Evolutionary conservation across 176 grass and related monocot genomes (phyloP).

Genomic region (Juncus inflexus): DNA sequence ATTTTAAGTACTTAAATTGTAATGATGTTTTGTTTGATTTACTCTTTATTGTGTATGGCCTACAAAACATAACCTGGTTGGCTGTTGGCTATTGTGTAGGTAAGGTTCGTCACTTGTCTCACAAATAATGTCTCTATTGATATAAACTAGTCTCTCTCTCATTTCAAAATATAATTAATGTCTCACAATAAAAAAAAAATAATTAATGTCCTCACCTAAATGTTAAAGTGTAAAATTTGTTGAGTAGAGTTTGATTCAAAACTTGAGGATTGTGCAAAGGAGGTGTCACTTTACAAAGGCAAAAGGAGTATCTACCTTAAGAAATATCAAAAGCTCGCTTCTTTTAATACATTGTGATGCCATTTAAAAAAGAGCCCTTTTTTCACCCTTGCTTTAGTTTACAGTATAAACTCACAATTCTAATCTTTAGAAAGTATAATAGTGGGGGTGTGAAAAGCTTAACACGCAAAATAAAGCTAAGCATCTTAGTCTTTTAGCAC

Average conservation of each 20-base stretch:
- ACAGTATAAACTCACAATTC: constrained; percentile 38
- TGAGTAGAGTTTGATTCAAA: constrained; percentile 33
- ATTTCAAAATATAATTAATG: too few species aligned
- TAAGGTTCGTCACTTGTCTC: too few species aligned
- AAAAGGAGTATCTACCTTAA: constrained; percentile 30
- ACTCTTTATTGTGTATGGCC: too few species aligned
- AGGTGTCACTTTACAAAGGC: constrained; percentile 31
- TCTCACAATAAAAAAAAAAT: too few species aligned
- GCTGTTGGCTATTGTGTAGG: too few species aligned
- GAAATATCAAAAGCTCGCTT: constrained; percentile 49
- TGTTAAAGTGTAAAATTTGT: too few species aligned
- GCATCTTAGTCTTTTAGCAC: constrained; percentile 45
- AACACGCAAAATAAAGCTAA: constrained; percentile 45
- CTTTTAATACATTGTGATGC: constrained; percentile 55
- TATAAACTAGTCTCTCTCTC: too few species aligned
- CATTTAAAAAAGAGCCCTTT: constrained; percentile 43
- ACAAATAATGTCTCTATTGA: too few species aligned
- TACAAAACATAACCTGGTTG: too few species aligned
- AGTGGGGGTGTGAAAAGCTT: constrained; percentile 39
- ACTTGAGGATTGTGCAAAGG: constrained; percentile 47
- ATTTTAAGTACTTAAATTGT: too few species aligned
- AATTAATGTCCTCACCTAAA: too few species aligned
- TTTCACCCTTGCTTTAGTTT: constrained; percentile 16
- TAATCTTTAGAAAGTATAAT: constrained; percentile 37
- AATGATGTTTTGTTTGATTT: too few species aligned